Evolutionary conservation across 2,329 filamentous ascomycete species (phyloP).

Genomic region (Tolypocladium paradoxum): DNA sequence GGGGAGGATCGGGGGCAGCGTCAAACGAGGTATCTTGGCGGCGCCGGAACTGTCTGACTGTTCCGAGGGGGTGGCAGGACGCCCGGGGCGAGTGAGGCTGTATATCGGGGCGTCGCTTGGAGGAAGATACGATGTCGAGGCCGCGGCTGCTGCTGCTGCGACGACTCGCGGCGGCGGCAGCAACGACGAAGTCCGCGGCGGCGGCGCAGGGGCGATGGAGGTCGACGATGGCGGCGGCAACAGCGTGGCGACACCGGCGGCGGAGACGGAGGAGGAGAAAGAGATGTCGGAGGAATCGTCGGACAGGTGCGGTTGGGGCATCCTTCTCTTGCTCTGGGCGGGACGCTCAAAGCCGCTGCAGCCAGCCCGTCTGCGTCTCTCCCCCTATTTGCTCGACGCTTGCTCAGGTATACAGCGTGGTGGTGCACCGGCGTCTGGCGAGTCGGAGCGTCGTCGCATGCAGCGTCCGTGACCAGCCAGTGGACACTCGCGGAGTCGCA

Average conservation of each 20-base stretch:
- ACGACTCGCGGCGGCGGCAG: constrained; percentile 24
- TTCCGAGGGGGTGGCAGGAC: not conserved
- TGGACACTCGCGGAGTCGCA: not conserved
- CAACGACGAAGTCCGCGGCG: constrained; percentile 32
- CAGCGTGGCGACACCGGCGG: not conserved
- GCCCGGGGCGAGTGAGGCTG: not conserved
- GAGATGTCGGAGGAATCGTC: constrained; percentile 6
- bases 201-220: constrained; percentile 19
- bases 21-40: constrained; percentile 2
- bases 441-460: not conserved
- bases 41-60: not conserved
- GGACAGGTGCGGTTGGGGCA: constrained; percentile 14
- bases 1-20: constrained; percentile 14
- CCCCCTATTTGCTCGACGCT: not conserved
- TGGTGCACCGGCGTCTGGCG: not conserved
- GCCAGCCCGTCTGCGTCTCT: not conserved
- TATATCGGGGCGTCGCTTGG: not conserved
- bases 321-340: constrained; percentile 8
- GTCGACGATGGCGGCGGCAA: constrained; percentile 4
- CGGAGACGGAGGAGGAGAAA: not conserved
- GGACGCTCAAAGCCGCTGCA: not conserved
- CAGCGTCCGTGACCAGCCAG: not conserved
- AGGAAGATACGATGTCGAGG: constrained; percentile 1
- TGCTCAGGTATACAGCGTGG: not conserved
- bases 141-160: constrained; percentile 6